Evolutionary conservation across 75 land plant species (phyloP), one percentile per base, ranked within the genome.

Genomic region (Pinus taeda): DNA sequence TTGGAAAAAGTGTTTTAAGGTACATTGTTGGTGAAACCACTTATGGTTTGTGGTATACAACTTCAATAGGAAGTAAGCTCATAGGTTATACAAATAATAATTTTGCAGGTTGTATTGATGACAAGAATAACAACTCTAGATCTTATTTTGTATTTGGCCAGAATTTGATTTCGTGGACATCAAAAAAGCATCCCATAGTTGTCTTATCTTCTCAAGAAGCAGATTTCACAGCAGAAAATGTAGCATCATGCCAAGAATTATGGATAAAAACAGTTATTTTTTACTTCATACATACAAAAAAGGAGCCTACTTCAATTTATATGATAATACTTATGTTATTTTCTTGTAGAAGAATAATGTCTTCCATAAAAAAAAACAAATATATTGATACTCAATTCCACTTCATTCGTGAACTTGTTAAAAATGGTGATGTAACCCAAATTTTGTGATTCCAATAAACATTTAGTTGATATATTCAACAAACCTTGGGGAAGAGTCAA

Each of bases 21-120:
- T 81, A 81, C 24, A 39, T 85, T 11, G 45, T n/a, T 57, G 81
- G 84, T 42, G 79, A 78, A 8, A 71, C 26, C 6, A 78, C 60
- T 17, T 76, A 42, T 74, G 76, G 78, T 7, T 1, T 80, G 0
- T 57, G 69, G 18, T 81, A 76, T 65, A 36, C 30, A 21, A 21
- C 20, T 8, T 29, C 30, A 59, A 45, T 0, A 24, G 55, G 55
- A 0, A 22, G 57, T 15, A 39, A 15, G 17, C 21, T 85, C 17
- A 12, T 60, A 81, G 83, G 78, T 6, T 78, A 13, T 55, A 62
- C 57, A 26, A 78, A 85, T 62, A 76, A 72, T 75, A 78, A 85
- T 60, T 85, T 72, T 59, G 77, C 60, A 57, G 81, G 81, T 37
- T 71, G 63, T 57, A 9, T 26, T 18, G 74, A 81, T 75, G 75